Conservation (phyloP, 129 eudicot genomes). For the Deinandra increscens region DNA sequence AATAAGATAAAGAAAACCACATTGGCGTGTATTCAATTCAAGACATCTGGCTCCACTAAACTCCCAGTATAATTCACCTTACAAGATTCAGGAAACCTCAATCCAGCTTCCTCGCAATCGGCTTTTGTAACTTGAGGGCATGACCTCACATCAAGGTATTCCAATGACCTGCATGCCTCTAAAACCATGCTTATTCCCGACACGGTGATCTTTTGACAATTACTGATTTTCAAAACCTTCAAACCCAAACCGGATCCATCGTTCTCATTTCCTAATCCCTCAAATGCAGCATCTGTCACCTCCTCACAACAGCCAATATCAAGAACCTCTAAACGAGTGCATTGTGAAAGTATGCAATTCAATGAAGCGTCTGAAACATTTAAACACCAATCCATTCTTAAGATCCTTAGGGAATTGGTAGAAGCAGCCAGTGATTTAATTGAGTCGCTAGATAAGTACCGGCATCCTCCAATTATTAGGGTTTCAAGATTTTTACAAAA, state of each 20-base stretch:
- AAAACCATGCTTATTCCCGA: constrained; percentile 59
- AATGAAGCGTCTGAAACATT: constrained; percentile 75
- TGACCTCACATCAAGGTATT: constrained; percentile 83
- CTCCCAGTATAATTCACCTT: constrained; percentile 80
- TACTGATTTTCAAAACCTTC: constrained; percentile 68
- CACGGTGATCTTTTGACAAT: constrained; percentile 84
- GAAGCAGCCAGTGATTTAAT: constrained; percentile 53
- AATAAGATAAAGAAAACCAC: constrained; percentile 12
- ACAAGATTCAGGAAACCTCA: constrained; percentile 71
- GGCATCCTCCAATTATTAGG: constrained; percentile 79
- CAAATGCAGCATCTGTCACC: constrained; percentile 86
- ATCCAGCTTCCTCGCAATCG: constrained; percentile 78
- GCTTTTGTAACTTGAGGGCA: constrained; percentile 76
- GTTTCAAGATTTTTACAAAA: constrained; percentile 76
- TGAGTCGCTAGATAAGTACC: constrained; percentile 65
- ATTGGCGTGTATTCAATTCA: constrained; percentile 30
- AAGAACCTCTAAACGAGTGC: constrained; percentile 70
- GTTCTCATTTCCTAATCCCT: constrained; percentile 37
- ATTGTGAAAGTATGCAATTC: constrained; percentile 48
- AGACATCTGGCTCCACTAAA: constrained; percentile 73
- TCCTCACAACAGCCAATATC: constrained; percentile 94
- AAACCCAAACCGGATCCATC: constrained; percentile 37
- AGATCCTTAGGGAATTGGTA: constrained; percentile 45
- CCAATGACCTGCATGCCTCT: constrained; percentile 57
- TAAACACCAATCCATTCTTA: constrained; percentile 94